Conservation (phyloP, 1,139 yeast genomes). For the Yamadazyma songkhlaensis region DNA sequence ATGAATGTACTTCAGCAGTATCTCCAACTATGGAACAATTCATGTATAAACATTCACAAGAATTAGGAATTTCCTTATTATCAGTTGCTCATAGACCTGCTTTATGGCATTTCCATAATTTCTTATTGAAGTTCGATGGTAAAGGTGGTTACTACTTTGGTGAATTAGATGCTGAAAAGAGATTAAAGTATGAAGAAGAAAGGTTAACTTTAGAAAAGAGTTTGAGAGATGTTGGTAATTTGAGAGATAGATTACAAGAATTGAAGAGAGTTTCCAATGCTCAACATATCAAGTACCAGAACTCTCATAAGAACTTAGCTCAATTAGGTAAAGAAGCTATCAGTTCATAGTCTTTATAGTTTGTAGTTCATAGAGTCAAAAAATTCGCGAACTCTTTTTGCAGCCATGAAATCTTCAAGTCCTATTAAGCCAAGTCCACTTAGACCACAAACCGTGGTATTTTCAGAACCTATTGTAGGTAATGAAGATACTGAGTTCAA, state of each 20-base stretch:
- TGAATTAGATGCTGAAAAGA: constrained; percentile 62
- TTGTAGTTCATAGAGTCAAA: not conserved
- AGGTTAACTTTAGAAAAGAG: constrained; percentile 61
- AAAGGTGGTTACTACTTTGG: constrained; percentile 75
- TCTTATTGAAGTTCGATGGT: constrained; percentile 81
- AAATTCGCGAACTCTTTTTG: too few species aligned
- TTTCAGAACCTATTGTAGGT: not conserved
- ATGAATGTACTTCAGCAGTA: constrained; percentile 94
- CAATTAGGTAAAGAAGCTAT: constrained; percentile 10
- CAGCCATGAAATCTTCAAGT: not conserved
- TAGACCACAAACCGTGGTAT: not conserved
- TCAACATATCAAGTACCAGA: constrained; percentile 32
- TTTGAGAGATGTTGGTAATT: constrained; percentile 62
- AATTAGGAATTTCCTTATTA: constrained; percentile 74
- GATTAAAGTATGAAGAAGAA: constrained; percentile 71
- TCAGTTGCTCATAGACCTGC: constrained; percentile 94
- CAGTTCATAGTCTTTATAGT: not conserved
- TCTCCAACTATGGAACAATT: constrained; percentile 88
- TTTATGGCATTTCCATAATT: constrained; percentile 88
- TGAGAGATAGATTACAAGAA: constrained; percentile 62
- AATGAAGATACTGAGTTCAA: too few species aligned
- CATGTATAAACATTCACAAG: constrained; percentile 84
- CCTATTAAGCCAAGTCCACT: not conserved
- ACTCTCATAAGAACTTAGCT: constrained; percentile 16
- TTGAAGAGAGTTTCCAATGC: constrained; percentile 51